Evolutionary conservation across 768 basidiomycete species (phyloP), one percentile per base, ranked within the genome.

Genomic region (Termitomyces heimii): DNA sequence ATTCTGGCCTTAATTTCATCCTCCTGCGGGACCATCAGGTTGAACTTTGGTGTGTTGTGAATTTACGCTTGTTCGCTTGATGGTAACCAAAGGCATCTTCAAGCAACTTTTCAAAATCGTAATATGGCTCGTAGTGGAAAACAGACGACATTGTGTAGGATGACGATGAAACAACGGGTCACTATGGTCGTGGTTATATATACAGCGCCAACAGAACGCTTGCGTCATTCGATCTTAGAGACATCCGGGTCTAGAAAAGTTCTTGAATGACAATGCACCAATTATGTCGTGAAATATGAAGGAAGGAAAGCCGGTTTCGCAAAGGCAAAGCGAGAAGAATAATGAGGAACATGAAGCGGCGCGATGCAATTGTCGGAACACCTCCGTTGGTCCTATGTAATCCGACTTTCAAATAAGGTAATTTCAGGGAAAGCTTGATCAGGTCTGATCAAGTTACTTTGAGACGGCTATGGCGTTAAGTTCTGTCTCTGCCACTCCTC

Each of bases 1-100:
- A n/a, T 76, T 35, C 65, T 67, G 1, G 81, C 80, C 53, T 73
- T 77, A 54, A 82, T 73, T 32, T 78, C 71, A 26, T 77, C 72
- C n/a, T 69, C 65, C 78, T 81, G 5, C 49, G 48, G 28, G 2
- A 14, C 0, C 7, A 43, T 53, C n/a, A 40, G 9, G 8, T 40
- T 40, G 1, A 1, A 9, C 9, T 3, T 20, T 40, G 6, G 18
- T 12, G 13, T 2, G 1, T 24, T 50, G 18, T n/a, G 8, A 13
- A 9, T 6, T 24, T 34, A 39, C 20, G 9, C 66, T 12, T 16
- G 44, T 45, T 63, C 26, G 46, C 40, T 47, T 10, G 63, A 45
- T n/a, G 60, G 50, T 65, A 32, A 14, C 60, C 56, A 56, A 76
- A 66, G 10, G 73, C 66, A 34, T 79, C 76, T 48, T 78, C 75